Base-by-base conservation (phyloP, 176 grass and related monocot species). In the Hsuehochloa calcarea region DNA sequence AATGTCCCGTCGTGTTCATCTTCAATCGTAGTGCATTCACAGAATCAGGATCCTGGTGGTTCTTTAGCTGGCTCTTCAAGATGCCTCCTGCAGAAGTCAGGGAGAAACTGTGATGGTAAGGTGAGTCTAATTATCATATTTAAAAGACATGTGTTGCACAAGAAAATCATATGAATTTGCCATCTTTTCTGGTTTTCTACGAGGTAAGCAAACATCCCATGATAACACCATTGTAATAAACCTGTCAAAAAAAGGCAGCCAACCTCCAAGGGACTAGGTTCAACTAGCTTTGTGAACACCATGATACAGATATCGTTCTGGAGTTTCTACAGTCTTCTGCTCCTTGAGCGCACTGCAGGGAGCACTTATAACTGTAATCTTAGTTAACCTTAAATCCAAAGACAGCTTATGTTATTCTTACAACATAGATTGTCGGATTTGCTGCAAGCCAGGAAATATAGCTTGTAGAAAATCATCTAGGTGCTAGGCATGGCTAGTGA, bases 1-100 rank as follows among this genome's bases (percentile, higher is more conserved):
- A 43, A 66, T 75, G 87, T 91, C 55, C 91, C 82, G 29, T 76
- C 62, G 49, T 71, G 16, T 61, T 87, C 88, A 77, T 82, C 86
- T 76, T 84, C 88, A 65, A 41, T 72, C 9, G 70, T 78, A 73
- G 62, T 77, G 46, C 69, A 60, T 69, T 68, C 84, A 39, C 20
- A 20, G 14, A 88, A 89, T 77, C 71, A 87, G 50, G 38, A 82
- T 85, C 72, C 47, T 89, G 82, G 74, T 16, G 56, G 41, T 82
- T 55, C 76, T 63, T 82, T 17, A 1, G 52, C 23, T 47, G 77
- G 60, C 20, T 55, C 81, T 73, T 89, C 89, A 68, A 26, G 39
- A 71, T 70, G 55, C 47, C 10, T 63, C 23, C 63, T 69, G n/a
- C 69, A 80, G 73, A 82, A 90, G 79, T n/a, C 65, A 81, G 51